These are phyloP conservation scores for Candida schatavii DNA, from an alignment of 805 yeast genomes.

Conservation along the genomic window DNA sequence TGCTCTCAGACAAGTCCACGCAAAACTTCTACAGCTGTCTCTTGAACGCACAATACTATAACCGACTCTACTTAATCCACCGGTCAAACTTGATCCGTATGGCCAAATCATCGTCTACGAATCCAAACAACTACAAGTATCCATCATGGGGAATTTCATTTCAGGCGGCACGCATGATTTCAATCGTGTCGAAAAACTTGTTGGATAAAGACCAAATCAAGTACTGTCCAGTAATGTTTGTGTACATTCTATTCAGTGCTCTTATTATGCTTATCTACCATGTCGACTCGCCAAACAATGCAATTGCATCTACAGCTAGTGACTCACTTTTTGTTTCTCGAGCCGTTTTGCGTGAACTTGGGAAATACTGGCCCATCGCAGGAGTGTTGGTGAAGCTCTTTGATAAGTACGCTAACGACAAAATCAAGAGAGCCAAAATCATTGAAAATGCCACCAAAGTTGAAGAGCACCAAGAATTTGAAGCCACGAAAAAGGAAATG, in stretches of 20 bases:
- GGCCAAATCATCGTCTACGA: constrained; percentile 40
- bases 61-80: constrained; percentile 67
- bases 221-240: constrained; percentile 57
- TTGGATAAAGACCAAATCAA: constrained; percentile 46
- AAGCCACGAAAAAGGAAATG: constrained; percentile 22
- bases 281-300: constrained; percentile 43
- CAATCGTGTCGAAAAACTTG: constrained; percentile 58
- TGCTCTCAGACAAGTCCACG: constrained; percentile 50
- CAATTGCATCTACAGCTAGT: constrained; percentile 40
- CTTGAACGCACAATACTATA: constrained; percentile 67
- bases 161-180: constrained; percentile 76
- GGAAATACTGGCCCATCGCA: constrained; percentile 39
- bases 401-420: constrained; percentile 42
- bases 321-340: constrained; percentile 39
- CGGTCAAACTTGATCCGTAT: constrained; percentile 60
- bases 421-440: constrained; percentile 37
- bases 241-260: constrained; percentile 60
- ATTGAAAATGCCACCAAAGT: constrained; percentile 37
- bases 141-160: constrained; percentile 82
- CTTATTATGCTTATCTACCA: constrained; percentile 72
- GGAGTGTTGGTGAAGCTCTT: constrained; percentile 33
- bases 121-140: constrained; percentile 46
- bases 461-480: constrained; percentile 37
- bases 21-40: constrained; percentile 59
- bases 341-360: constrained; percentile 36